Evolutionary conservation across 2,329 filamentous ascomycete genomes (phyloP), one percentile per base, ranked within the genome.

Genomic region (Alternaria dauci): DNA sequence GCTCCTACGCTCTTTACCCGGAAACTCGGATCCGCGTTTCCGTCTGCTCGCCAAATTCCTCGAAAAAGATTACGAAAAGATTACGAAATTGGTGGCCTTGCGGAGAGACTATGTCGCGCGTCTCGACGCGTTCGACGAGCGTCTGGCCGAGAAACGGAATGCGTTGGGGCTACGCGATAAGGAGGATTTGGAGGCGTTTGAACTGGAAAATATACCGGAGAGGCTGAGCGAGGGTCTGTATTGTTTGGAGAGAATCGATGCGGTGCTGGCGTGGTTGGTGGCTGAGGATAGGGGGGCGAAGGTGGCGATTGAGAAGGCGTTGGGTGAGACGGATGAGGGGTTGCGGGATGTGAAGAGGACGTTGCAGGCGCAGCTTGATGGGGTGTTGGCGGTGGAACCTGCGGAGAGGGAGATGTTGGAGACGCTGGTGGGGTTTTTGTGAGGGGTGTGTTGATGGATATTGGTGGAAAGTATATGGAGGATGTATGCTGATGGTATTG

Each of bases 1-100:
- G 0, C 85, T 99, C 76, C 83, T 99, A 1, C 89, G 93, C 25
- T 84, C 89, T 4, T 79, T 99, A 1, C 93, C 94, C 0, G 91
- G 88, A 16, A 88, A 92, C 32, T 93, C 92, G 1, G 84, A 92
- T 0, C 85, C 89, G 32, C 87, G 95, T 6, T 96, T 98, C 69
- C 88, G 95, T 4, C 87, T 90, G 1, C 85, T 98, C 4, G 94
- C 94, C 48, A 99, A 99, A 74, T 98, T 98, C 71, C 91, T 97
- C 18, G 95, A 99, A 78, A 96, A 93, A 75, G 89, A 97, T 66
- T 97, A 96, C 76, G 92, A 90, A 68, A 98, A 98, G 82, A 87
- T 93, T 38, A 81, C 76, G 6, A 92, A 89, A 74, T 82, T 98
- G 5, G 77, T 96, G 36, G 83, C 85, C 61, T 78, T 97, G 48